Conservation (phyloP, 2,329 filamentous ascomycete species). For the Aspergillus neoniger region DNA sequence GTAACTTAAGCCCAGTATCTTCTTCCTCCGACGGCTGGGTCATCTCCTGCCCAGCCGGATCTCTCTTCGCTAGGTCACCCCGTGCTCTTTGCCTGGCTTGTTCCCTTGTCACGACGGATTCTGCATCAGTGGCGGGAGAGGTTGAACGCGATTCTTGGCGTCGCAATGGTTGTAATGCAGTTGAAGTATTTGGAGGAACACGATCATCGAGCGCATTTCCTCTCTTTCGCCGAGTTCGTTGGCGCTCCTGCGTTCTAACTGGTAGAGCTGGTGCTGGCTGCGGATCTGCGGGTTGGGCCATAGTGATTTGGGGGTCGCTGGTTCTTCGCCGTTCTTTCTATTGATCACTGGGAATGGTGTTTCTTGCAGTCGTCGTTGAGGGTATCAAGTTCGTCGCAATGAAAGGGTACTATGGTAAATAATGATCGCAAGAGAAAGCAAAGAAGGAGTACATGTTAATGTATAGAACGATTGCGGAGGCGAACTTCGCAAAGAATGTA, state of each 20-base stretch:
- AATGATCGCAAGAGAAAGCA: no score
- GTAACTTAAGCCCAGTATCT: constrained; percentile 53
- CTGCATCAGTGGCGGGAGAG: not conserved
- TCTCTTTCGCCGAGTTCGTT: not conserved
- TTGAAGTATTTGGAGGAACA: not conserved
- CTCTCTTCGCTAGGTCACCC: not conserved
- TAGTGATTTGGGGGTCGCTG: no score
- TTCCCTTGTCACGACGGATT: not conserved
- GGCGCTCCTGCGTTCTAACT: not conserved
- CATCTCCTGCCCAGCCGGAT: not conserved
- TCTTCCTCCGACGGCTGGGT: not conserved
- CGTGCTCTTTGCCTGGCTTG: not conserved
- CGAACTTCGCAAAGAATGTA: no score
- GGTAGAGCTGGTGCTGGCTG: not conserved
- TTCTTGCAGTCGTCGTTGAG: no score
- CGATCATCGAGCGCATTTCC: not conserved
- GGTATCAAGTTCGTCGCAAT: no score
- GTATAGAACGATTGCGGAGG: no score
- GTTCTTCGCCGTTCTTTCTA: no score
- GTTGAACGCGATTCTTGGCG: not conserved
- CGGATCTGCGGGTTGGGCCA: no score
- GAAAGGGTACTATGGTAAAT: no score
- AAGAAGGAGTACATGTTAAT: no score
- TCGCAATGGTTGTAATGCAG: not conserved
- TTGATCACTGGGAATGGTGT: no score